phyloP scores from a whole-genome alignment of 2,329 filamentous ascomycete species.

The Colletotrichum caudatum region DNA sequence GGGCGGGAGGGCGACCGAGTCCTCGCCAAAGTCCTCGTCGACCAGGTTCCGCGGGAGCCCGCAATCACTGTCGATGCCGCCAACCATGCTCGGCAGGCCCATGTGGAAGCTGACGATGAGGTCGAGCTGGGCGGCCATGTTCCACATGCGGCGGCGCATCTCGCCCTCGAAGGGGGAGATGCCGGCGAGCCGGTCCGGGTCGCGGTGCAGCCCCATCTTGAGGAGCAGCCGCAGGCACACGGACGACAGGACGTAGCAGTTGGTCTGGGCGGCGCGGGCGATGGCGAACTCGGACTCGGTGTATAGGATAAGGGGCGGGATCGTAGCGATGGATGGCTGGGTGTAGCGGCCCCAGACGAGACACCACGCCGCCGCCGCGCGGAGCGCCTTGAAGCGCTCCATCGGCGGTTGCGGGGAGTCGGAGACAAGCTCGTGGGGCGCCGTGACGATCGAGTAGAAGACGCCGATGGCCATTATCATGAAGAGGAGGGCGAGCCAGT shows the following conservation, averaged over 20 bases:
- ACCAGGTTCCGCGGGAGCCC: conserved; percentile 70
- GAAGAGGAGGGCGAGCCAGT: conserved; percentile 65
- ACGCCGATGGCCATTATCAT: conserved; percentile 59
- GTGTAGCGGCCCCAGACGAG: conserved; percentile 64
- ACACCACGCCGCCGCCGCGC: conserved; percentile 63
- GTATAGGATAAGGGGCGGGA: conserved; percentile 65
- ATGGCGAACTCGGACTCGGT: conserved; percentile 66
- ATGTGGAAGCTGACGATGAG: conserved; percentile 75
- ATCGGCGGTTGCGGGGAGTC: conserved; percentile 56
- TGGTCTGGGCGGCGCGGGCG: conserved; percentile 63
- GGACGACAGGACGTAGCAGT: conserved; percentile 65
- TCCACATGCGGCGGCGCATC: conserved; percentile 67
- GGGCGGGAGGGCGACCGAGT: conserved; percentile 66
- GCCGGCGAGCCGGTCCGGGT: conserved; percentile 63
- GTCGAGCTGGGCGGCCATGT: conserved; percentile 69
- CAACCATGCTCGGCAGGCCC: conserved; percentile 75
- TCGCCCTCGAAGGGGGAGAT: conserved; percentile 66
- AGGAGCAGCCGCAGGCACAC: conserved; percentile 66
- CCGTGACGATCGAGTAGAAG: conserved; percentile 59
- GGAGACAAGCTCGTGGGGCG: conserved; percentile 57
- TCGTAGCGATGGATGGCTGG: conserved; percentile 60
- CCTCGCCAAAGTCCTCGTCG: conserved; percentile 73
- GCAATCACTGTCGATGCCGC: conserved; percentile 73
- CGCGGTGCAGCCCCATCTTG: conserved; percentile 70
- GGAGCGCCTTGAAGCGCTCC: conserved; percentile 62